Evolutionary conservation across 192 early-diverging fungal genomes (phyloP), one percentile per base, ranked within the genome.

Genomic region (Backusella liffmaniae): DNA sequence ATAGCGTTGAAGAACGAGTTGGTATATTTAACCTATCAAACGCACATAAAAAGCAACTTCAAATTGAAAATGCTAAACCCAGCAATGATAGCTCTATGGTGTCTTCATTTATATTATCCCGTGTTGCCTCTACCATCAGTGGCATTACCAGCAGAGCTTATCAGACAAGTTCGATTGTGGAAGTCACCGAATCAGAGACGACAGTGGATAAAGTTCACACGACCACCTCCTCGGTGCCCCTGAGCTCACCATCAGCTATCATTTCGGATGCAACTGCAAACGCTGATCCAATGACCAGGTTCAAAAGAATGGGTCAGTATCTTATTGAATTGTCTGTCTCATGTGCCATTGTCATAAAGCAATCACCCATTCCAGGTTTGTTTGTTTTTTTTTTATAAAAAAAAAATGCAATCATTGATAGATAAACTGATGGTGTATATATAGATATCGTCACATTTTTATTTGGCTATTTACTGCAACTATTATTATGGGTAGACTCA

Each of bases 271-370:
- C 42, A 16, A 32, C 42, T 29, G 62, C 21, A 9, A 34, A 67
- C 29, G 65, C 15, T 59, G 76, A 77, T 72, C 66, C 73, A 12
- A 72, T 81, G 9, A n/a, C 65, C 44, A 72, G 76, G 18, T 81
- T 81, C 44, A 74, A 77, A 72, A 51, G 37, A 32, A 42, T 81
- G 46, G 73, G 76, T 16, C 80, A 75, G 59, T 72, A 42, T 51
- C 79, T 90, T 2, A 88, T 88, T 66, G 76, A 86, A 13, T 76
- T 82, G 0, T 80, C 82, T 0, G 82, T 90, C 30, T 68, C 79
- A 12, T 77, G 80, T 65, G 88, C 88, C 0, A 84, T 90, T 51
- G 72, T 83, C 5, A 69, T 90, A 8, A 90, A 90, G 73, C 87
- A 85, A 53, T 88, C 86, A 4, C 88, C 88, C 34, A 79, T 90